These are phyloP conservation scores for Talaromyces sp. DNA, from an alignment of 2,329 filamentous ascomycete genomes.

Conservation along the genomic window DNA sequence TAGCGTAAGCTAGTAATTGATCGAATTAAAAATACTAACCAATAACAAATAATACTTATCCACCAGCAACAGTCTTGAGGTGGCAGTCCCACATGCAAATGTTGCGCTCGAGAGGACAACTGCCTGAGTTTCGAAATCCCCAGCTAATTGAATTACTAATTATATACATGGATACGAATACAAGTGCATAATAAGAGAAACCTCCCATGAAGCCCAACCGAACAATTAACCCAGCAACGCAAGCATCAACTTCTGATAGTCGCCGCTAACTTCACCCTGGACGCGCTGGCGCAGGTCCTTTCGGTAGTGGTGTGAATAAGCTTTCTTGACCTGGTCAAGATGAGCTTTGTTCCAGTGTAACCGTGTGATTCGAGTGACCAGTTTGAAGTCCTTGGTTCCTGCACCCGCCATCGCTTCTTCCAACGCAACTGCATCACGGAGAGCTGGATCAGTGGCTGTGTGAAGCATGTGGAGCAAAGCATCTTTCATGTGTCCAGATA, in stretches of 20 bases:
- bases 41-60: no score
- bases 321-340: slow-evolving; percentile 70
- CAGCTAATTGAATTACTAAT: background rate
- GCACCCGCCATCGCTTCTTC: slow-evolving; percentile 81
- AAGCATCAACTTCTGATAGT: slow-evolving; percentile 72
- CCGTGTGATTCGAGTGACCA: slow-evolving; percentile 71
- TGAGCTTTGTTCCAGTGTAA: slow-evolving; percentile 75
- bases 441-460: slow-evolving; percentile 70
- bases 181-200: background rate
- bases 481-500: slow-evolving; percentile 87
- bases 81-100: no score
- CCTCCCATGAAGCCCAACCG: background rate
- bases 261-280: slow-evolving; percentile 75
- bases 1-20: no score
- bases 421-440: slow-evolving; percentile 75
- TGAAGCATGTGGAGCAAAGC: slow-evolving; percentile 75
- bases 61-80: no score
- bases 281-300: slow-evolving; percentile 64
- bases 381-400: slow-evolving; percentile 77
- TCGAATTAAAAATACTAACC: no score
- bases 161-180: background rate
- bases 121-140: background rate
- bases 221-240: slow-evolving; percentile 47
- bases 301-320: slow-evolving; percentile 67
- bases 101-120: no score